Evolutionary conservation across 768 basidiomycete species (phyloP), one percentile per base, ranked within the genome.

Genomic region (Hygrocybe coccinea): DNA sequence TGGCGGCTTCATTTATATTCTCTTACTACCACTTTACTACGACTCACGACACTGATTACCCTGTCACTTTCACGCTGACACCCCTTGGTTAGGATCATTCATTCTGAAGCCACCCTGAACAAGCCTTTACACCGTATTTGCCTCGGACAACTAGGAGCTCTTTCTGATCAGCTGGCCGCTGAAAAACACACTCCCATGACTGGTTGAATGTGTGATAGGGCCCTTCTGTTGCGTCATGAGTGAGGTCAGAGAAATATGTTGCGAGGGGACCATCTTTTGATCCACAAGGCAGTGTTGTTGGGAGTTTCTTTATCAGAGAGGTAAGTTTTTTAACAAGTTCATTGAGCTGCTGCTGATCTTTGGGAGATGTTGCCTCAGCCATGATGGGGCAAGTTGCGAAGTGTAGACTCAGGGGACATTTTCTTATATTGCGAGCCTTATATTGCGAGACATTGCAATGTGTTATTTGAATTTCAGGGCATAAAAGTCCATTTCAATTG

Each of bases 261-360:
- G 22, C 46, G 17, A 47, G 14, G 22, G 46, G 46, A 29, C 46
- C 46, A 17, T 47, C 46, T 47, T 47, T 47, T 14, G 46, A 17
- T 47, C 46, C 22, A 25, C 46, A 47, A n/a, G 46, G 46, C 15
- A 47, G 46, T 17, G 46, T 17, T 47, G 46, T 47, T 47, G 46
- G 46, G 12, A 47, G 22, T 17, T 47, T 47, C 22, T 47, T 47
- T 17, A 47, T 47, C 15, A 17, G 46, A 17, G 17, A 17, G 46
- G 17, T 47, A 25, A 47, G 46, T 17, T 17, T 47, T 29, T 47
- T 47, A 14, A 47, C 12, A 21, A 47, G 25, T n/a, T 17, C 22
- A 17, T 47, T n/a, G 25, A 47, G 46, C 17, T 47, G 46, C 22
- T 47, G 15, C 22, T 21, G 46, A 29, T 43, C 39, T 43, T 43